Evolutionary conservation across 2,329 filamentous ascomycete species (phyloP).

Genomic region (Aspergillus ustus): DNA sequence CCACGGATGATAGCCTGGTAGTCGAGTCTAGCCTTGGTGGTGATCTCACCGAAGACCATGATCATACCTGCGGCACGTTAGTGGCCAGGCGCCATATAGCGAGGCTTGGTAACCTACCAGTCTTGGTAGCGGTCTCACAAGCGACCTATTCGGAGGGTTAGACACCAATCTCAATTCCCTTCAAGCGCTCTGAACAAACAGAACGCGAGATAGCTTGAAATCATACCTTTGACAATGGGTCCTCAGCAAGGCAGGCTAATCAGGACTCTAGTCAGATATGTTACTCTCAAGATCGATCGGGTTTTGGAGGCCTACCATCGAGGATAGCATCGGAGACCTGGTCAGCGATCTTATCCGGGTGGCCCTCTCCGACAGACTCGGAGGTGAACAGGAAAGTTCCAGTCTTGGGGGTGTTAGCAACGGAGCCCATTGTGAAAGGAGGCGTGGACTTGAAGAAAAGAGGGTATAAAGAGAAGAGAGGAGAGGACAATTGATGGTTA

Average conservation of each 20-base stretch:
- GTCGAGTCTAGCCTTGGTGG: constrained; percentile 92
- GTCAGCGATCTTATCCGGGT: constrained; percentile 97
- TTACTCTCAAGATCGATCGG: background rate
- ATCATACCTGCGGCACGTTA: constrained; percentile 66
- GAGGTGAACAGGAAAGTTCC: constrained; percentile 88
- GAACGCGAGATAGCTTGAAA: constrained; percentile 8
- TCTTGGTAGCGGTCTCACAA: constrained; percentile 99
- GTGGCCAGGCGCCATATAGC: constrained; percentile 14
- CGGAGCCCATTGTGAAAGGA: constrained; percentile 63
- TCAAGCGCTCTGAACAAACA: constrained; percentile 7
- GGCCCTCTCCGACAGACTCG: constrained; percentile 86
- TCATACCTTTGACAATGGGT: constrained; percentile 87
- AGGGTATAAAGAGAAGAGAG: constrained; percentile 30
- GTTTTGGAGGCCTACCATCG: constrained; percentile 57
- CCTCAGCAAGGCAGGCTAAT: constrained; percentile 81
- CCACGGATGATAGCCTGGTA: constrained; percentile 97
- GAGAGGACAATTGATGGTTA: constrained; percentile 28
- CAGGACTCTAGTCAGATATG: background rate
- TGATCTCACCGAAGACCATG: constrained; percentile 99
- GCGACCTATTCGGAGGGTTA: constrained; percentile 62
- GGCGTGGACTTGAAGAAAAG: constrained; percentile 24
- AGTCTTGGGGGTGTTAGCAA: constrained; percentile 45
- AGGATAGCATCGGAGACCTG: constrained; percentile 98
- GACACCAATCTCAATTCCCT: constrained; percentile 1
- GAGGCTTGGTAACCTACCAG: constrained; percentile 61